phyloP scores from a whole-genome alignment of 768 basidiomycete genomes.

The Boletus insuetus region DNA sequence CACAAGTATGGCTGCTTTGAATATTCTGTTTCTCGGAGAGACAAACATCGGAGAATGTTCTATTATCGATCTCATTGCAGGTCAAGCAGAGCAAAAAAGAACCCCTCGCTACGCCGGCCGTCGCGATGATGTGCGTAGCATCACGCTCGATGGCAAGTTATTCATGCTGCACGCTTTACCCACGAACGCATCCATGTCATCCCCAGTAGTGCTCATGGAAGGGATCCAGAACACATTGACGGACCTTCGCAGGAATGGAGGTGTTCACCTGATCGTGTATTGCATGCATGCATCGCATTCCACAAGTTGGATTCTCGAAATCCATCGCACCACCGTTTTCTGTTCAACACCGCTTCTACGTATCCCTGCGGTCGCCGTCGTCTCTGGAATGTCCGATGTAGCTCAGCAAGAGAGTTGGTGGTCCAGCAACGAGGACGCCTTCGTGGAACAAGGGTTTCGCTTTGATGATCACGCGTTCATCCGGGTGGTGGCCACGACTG shows the following conservation, averaged over 20 bases:
- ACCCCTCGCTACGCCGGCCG: background rate
- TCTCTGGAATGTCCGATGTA: constrained; percentile 9
- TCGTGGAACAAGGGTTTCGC: constrained; percentile 6
- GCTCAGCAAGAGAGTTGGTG: constrained; percentile 21
- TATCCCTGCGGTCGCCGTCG: constrained; percentile 18
- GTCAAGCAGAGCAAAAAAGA: constrained; percentile 1
- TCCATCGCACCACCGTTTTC: constrained; percentile 7
- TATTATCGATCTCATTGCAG: constrained; percentile 18
- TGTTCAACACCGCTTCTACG: background rate
- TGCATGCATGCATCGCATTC: constrained; percentile 17
- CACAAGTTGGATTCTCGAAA: constrained; percentile 11
- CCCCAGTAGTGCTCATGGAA: background rate
- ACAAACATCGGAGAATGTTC: constrained; percentile 16
- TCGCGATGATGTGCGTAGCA: constrained; percentile 3
- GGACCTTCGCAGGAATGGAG: constrained; percentile 15
- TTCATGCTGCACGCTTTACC: constrained; percentile 11
- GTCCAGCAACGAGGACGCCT: constrained; percentile 3
- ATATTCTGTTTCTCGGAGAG: constrained; percentile 24
- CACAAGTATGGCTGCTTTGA: constrained; percentile 1
- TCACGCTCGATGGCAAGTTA: constrained; percentile 16
- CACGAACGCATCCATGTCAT: background rate
- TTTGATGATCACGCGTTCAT: constrained; percentile 21
- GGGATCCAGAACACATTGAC: constrained; percentile 3
- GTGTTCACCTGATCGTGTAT: constrained; percentile 19
- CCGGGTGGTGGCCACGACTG: background rate